Base-by-base conservation (phyloP, 352 stramenopile species). In the Phytophthora pluvialis region DNA sequence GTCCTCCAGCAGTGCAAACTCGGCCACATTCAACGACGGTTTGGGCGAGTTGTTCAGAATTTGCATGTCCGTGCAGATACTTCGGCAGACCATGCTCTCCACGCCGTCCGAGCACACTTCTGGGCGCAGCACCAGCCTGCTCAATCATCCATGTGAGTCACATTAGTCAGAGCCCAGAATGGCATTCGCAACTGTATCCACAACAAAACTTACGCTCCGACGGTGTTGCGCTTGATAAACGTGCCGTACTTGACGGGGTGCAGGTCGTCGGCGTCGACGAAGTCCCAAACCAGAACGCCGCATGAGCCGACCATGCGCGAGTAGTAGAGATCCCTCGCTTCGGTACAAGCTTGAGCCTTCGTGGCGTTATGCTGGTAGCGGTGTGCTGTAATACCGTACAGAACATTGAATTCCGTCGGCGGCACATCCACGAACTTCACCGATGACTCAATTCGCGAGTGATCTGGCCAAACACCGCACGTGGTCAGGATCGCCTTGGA, bases 261-360 rank as follows among this genome's bases (percentile, higher is more conserved):
- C 36, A 79, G 50, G 21, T 83, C 72, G 43, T 83, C 72, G 4
- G 50, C 60, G 44, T 83, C 75, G 12, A 81, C 75, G 45, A 64
- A 83, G 39, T 81, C 72, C 72, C 75, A 83, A 3, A 79, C 60
- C 32, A 83, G 42, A 18, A 83, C 65, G 29, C 61, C 72, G 29
- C 66, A 69, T 6, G 67, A 69, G 7, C 58, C 60, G 9, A 53
- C 38, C 42, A 79, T 66, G 3, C 60, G 58, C 25, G 75, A 79
- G 45, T 71, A 76, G n/a, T 65, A 73, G 4, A 73, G 42, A 26
- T 64, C 63, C 8, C 64, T 53, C 2, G 59, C 46, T 52, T 83
- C 55, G 2, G 71, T 60, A 2, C 40, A 64, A 15, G 73, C 25
- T 54, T 75, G 45, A 1, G 38, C 51, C 16, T 73, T 64, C 0